Evolutionary conservation across 2,329 filamentous ascomycete species (phyloP), one percentile per base, ranked within the genome.

Genomic region (Phoma sp.): DNA sequence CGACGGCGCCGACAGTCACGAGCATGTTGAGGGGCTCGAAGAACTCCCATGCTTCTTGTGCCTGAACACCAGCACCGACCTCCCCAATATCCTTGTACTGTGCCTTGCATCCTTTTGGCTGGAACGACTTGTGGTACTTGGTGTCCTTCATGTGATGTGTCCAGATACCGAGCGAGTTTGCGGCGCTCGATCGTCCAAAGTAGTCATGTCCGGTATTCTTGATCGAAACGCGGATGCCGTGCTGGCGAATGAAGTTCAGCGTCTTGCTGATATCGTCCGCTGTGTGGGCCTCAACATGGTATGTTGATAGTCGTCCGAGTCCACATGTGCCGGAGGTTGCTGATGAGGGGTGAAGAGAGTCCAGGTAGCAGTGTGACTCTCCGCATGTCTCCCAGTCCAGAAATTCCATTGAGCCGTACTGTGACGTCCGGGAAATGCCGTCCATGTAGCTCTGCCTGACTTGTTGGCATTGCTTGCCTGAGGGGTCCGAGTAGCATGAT

Each of bases 121-220:
- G 62, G 26, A 72, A 72, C 0, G 26, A 60, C 30, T 66, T 61
- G 49, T 73, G 64, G 37, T 66, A 71, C 17, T 59, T 57, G 2
- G 45, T 53, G 6, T 68, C 53, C 34, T 74, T 74, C 69, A 74
- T 65, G 21, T 72, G 67, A 38, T 71, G 65, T 14, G 70, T 74
- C 71, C 70, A 74, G 29, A 74, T 66, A 1, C 68, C 68, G 7
- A 74, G 56, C 4, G 70, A 73, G 28, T 73, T 73, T 7, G 71
- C 66, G 0, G 66, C 59, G 36, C 64, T 73, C 21, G 68, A 72
- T 36, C 71, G 52, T 7, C 70, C 71, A 39, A 73, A 73, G 45
- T 74, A 75, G 43, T 74, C 72, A 40, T 75, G 73, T 2, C 73
- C 72, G 1, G 71, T 74, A 28, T 74, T 75, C 45, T 73, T 72